Conservation (phyloP, 2,329 filamentous ascomycete species). For the Monosporascus cannonballus region DNA sequence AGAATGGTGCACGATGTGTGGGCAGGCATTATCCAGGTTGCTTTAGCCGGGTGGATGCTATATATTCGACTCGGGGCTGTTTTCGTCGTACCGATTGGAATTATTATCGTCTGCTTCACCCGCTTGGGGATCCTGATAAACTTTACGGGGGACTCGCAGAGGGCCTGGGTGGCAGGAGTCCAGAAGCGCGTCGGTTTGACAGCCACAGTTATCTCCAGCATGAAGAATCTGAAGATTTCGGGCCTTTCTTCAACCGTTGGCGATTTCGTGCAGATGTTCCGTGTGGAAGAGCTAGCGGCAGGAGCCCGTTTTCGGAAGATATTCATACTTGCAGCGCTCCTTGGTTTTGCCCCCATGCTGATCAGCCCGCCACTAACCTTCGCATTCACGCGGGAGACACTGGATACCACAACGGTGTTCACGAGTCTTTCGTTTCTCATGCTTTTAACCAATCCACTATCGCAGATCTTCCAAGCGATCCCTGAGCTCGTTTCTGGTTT, state of each 20-base stretch:
- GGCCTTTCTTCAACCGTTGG: conserved; percentile 26
- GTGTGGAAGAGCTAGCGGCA: conserved; percentile 29
- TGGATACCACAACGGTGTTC: conserved; percentile 32
- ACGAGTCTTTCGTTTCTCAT: conserved; percentile 35
- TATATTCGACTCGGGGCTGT: conserved; percentile 39
- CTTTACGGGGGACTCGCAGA: conserved; percentile 20
- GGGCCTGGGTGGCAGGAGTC: conserved; percentile 29
- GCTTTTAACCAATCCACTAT: conserved; percentile 32
- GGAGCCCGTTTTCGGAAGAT: conserved; percentile 24
- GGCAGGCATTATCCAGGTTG: conserved; percentile 35
- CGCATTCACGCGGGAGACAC: conserved; percentile 24
- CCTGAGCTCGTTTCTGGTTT: conserved; percentile 31
- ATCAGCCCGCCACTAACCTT: conserved; percentile 34
- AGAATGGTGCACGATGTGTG: conserved; percentile 33
- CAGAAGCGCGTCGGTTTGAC: conserved; percentile 26
- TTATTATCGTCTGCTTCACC: conserved; percentile 27
- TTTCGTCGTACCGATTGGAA: conserved; percentile 39
- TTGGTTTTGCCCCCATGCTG: conserved; percentile 24
- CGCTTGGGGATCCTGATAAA: conserved; percentile 17
- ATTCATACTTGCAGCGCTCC: conserved; percentile 2
- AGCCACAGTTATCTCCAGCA: conserved; percentile 28
- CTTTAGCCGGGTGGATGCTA: conserved; percentile 40
- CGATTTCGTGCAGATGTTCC: conserved; percentile 24
- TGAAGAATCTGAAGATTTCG: conserved; percentile 37
- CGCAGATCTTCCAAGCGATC: conserved; percentile 31